phyloP scores from a whole-genome alignment of 345 rosid genomes.

The Toxicodendron radicans region DNA sequence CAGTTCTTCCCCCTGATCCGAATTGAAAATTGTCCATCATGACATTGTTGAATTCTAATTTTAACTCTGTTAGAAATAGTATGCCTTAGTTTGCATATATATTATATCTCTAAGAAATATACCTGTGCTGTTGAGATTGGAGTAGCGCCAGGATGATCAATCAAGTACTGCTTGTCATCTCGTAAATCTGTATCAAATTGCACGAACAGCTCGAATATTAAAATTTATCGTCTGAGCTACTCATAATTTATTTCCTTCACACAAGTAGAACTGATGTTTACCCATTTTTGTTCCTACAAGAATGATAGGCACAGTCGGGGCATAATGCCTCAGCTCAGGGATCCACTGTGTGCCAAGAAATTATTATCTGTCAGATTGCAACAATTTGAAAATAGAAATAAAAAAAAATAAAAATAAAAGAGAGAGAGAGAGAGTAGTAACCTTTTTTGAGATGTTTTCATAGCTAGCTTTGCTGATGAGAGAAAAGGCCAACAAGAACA shows the following conservation, averaged over 20 bases:
- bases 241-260: background rate
- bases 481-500: slow-evolving; percentile 49
- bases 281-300: slow-evolving; percentile 59
- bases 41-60: background rate
- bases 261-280: slow-evolving; percentile 9
- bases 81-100: background rate
- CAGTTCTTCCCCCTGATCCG: slow-evolving; percentile 51
- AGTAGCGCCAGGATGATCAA: slow-evolving; percentile 43
- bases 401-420: background rate
- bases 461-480: slow-evolving; percentile 54
- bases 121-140: slow-evolving; percentile 50
- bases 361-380: background rate
- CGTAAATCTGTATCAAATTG: slow-evolving; percentile 42
- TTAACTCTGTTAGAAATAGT: background rate
- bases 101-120: background rate
- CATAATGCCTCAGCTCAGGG: slow-evolving; percentile 57
- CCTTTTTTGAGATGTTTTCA: slow-evolving; percentile 57
- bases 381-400: background rate
- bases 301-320: slow-evolving; percentile 52
- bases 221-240: background rate
- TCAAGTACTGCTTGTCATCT: slow-evolving; percentile 47
- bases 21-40: background rate
- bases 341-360: slow-evolving; percentile 36
- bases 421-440: too few relatives aligned
- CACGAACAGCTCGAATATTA: background rate